Base-by-base conservation (phyloP, 2,329 filamentous ascomycete species). In the Penicillium digitatum region DNA sequence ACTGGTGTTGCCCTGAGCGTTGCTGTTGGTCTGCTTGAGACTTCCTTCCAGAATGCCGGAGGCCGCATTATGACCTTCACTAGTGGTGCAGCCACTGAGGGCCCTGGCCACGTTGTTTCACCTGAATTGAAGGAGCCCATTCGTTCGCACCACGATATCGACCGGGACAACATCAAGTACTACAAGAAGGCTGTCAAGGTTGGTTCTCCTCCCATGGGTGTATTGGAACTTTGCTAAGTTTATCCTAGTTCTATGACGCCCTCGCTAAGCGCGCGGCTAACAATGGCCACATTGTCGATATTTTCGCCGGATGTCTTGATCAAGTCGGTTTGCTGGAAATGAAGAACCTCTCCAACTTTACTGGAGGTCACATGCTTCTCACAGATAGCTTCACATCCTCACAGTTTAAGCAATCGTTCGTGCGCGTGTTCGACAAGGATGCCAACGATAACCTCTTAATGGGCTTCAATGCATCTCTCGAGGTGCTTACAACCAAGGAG, bases 361-460 rank as follows among this genome's bases (percentile, higher is more conserved):
- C 94, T 18, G 94, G 94, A 62, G 94, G 94, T 35, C 92, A 99
- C 71, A 99, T 99, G 87, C 95, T 99, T 61, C 78, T 99, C 62
- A 97, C 94, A 1, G 94, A 99, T 73, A 96, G 92, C 72, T 99
- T 99, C 73, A 97, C 93, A 4, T 95, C 94, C 0, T 97, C 93
- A 55, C 96, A 99, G 87, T 99, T 97, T 81, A 96, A 94, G 78
- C 94, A 99, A 72, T 97, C 94, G 0, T 99, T 99, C 69, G 88
- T 95, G 48, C 88, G 95, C 56, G 87, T 99, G 18, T 99, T 99
- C 69, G 94, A 99, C 72, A 96, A 96, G 75, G 94, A 99, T 69
- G 90, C 83, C 1, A 88, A 95, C 56, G 94, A 96, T 63, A 96
- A 96, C 71, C 82, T 99, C 14, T 77, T 95, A 10, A 99, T 99